Base-by-base conservation (phyloP, 805 yeast genomes). In the Scheffersomyces lignosus region DNA sequence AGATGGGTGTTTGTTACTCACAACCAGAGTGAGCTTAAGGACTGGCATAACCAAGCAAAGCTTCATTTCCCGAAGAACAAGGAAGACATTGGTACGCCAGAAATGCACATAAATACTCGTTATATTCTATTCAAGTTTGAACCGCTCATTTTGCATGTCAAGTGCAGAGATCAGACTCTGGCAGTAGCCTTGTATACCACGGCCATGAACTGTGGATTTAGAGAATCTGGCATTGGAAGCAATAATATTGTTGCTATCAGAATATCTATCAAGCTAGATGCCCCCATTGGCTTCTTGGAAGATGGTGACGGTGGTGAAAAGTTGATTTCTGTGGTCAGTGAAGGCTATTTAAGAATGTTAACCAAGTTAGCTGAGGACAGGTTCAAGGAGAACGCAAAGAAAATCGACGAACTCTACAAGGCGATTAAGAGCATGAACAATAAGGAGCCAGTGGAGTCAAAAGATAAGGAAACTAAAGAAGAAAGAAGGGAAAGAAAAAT, bases 171-270 rank as follows among this genome's bases (percentile, higher is more conserved):
- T 46, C 59, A 70, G 17, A 64, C 59, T 10, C 59, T 71, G 4
- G 95, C 96, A 0, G 68, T 73, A n/a, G 61, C 60, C 27, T 57
- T 88, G 8, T 86, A 81, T 45, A 76, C 80, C 25, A 61, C 76
- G 1, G 95, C 95, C 0, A 82, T 87, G 87, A 73, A 75, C 2
- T 83, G 93, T 61, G 96, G 96, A 3, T 88, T 83, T 52, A 71
- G 96, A 51, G 96, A 88, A 58, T 75, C 87, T 20, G 96, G 96
- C 1, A 86, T 88, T 31, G 95, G 95, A 5, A 71, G 81, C 20
- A 86, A 87, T 49, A 77, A 79, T 47, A 69, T 83, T 9, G 95
- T 88, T 5, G 96, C 89, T 0, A 75, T 88, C 14, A 68, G 96
- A 45, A 83, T 79, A 1, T 80, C 87, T 4, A 80, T 88, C 39